Conservation (phyloP, 257 asterid genomes). For the Galeopsis tetrahit region DNA sequence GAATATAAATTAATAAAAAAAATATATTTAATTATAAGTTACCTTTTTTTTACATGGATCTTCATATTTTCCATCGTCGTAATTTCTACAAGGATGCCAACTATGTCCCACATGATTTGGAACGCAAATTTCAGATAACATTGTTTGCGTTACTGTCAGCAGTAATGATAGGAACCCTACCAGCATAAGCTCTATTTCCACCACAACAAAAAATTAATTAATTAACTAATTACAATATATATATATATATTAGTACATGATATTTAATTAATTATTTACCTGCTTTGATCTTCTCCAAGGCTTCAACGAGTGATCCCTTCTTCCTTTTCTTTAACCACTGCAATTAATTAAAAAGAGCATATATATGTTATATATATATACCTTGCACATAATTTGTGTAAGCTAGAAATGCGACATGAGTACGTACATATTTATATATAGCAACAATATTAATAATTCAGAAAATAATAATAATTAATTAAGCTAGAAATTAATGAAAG, state of each 20-base stretch:
- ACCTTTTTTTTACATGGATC: slow-evolving; percentile 48
- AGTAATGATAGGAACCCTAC: slow-evolving; percentile 76
- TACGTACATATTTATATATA: background rate
- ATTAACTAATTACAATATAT: no score
- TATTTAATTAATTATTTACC: slow-evolving; percentile 39
- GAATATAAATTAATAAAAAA: no score
- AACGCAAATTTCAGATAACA: slow-evolving; percentile 57
- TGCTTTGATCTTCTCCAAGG: slow-evolving; percentile 74
- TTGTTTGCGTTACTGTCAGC: slow-evolving; percentile 53
- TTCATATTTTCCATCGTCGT: slow-evolving; percentile 21
- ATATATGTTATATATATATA: background rate
- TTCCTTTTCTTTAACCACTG: slow-evolving; percentile 67
- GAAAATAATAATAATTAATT: no score
- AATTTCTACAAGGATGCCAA: slow-evolving; percentile 76
- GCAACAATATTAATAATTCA: background rate
- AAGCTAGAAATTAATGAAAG: background rate
- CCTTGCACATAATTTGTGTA: background rate
- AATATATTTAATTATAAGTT: background rate
- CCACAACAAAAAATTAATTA: background rate
- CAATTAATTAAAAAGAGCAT: slow-evolving; percentile 1
- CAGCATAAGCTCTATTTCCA: slow-evolving; percentile 72
- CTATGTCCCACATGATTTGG: slow-evolving; percentile 51
- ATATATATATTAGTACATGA: no score
- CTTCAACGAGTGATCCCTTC: slow-evolving; percentile 55
- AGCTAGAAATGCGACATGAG: background rate